Evolutionary conservation across 805 yeast species (phyloP), one percentile per base, ranked within the genome.

Genomic region (Wilhelminamyces savonicus): DNA sequence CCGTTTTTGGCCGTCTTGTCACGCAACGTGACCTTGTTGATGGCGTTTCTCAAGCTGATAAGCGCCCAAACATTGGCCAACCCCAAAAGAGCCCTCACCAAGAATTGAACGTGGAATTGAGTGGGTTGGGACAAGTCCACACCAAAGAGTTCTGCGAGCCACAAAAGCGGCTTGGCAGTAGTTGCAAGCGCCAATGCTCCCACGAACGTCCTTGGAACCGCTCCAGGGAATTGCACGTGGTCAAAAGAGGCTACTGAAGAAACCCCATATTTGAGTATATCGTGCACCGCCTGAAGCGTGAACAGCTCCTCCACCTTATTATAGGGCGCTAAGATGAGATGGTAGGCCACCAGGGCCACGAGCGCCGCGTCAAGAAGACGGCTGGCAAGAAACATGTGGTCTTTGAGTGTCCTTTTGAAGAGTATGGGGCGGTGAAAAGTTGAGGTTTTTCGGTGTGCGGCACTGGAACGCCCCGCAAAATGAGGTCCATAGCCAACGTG

Each of bases 301-400:
- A 90, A 90, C 17, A 95, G 84, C 52, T 90, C 97, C 52, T 90
- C 97, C 1, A 90, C 96, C 56, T 90, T 90, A 2, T 97, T 81
- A 54, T 62, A 85, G 0, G 96, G 97, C 0, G 95, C 69, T 2
- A 72, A 43, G 8, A 62, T 39, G 36, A 82, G 43, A 48, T 79
- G 77, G 27, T 56, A 54, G 2, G 65, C 50, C 8, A 82, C 65
- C 5, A 69, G 50, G 3, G 56, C 62, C 13, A 82, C 36, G 11
- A 80, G 51, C 5, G 59, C 31, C 19, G 24, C 21, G 23, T 44
- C 49, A 22, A 40, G 12, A 16, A 29, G 19, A n/a, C n/a, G n/a
- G n/a, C n/a, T n/a, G n/a, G n/a, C 53, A 9, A 53, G 39, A 12
- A 42, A 11, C 31, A 24, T 30, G 31, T 46, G 35, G 27, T 27